A percentile compares a stretch with the other conserved stretches of the same genome.
Conservation (phyloP, 1,139 yeast species). For the Kodamaea derodonti region DNA sequence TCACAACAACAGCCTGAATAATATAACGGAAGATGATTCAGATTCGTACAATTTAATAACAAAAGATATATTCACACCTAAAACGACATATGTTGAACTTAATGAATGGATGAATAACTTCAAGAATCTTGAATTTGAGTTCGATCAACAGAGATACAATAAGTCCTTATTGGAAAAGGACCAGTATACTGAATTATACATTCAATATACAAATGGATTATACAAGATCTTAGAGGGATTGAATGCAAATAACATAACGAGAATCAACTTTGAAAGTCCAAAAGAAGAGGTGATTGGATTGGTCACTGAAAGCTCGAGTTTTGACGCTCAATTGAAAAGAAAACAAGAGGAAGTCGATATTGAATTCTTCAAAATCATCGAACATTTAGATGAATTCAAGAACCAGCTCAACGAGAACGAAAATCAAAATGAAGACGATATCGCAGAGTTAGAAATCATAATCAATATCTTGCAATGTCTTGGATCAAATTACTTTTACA, state of each 20-base stretch:
- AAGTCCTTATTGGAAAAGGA: constrained; percentile 18
- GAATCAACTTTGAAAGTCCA: constrained; percentile 19
- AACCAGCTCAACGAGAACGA: constrained; percentile 13
- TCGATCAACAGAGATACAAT: constrained; percentile 25
- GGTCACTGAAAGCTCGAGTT: constrained; percentile 19
- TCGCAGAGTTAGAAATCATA: constrained; percentile 30
- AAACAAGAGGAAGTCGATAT: constrained; percentile 19
- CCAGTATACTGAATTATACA: constrained; percentile 20
- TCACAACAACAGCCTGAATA: neutral
- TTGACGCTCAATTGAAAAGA: constrained; percentile 8
- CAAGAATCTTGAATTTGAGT: constrained; percentile 27
- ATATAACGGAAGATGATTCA: neutral
- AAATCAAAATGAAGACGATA: constrained; percentile 12
- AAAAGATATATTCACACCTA: constrained; percentile 9
- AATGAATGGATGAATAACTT: constrained; percentile 37
- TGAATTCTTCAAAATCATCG: constrained; percentile 26
- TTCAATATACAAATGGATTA: constrained; percentile 27
- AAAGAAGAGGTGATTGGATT: constrained; percentile 34
- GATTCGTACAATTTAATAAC: constrained; percentile 3
- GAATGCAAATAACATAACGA: constrained; percentile 16
- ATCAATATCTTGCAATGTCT: constrained; percentile 55
- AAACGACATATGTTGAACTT: constrained; percentile 21
- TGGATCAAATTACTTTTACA: constrained; percentile 47
- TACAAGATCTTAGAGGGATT: constrained; percentile 35
- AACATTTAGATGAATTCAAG: constrained; percentile 19